Evolutionary conservation across 2,329 filamentous ascomycete genomes (phyloP).

Genomic region (Fusarium fujikuroi): DNA sequence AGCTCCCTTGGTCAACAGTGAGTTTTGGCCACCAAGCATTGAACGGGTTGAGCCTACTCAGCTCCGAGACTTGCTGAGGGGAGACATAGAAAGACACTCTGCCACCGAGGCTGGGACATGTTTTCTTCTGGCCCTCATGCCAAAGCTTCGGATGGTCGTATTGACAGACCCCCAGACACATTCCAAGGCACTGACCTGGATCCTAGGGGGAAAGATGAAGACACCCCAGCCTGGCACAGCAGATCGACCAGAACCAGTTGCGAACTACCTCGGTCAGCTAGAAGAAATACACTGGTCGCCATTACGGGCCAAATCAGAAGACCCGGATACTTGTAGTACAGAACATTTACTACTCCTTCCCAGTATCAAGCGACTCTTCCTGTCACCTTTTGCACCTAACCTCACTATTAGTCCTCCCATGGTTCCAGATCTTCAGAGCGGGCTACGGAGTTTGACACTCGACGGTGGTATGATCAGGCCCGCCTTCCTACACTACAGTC

Average conservation of each 20-base stretch:
- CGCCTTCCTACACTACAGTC: background rate
- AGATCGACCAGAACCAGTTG: background rate
- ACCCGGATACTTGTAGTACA: background rate
- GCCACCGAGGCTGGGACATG: background rate
- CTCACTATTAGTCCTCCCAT: background rate
- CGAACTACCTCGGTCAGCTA: background rate
- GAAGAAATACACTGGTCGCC: background rate
- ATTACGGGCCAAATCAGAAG: background rate
- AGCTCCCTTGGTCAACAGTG: background rate
- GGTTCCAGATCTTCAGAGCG: background rate
- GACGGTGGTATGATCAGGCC: background rate
- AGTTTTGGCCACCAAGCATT: background rate
- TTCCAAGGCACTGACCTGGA: background rate
- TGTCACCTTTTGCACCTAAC: background rate
- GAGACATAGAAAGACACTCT: background rate
- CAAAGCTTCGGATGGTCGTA: background rate
- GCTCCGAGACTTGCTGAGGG: background rate
- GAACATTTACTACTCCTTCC: background rate
- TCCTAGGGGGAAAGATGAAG: background rate
- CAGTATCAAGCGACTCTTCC: background rate
- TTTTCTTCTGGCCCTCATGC: background rate
- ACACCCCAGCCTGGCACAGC: background rate
- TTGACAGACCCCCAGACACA: background rate
- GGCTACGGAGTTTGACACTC: background rate
- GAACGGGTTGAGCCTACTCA: background rate